Evolutionary conservation across 192 early-diverging fungal species (phyloP), one percentile per base, ranked within the genome.

Genomic region (Coemansia sp.): DNA sequence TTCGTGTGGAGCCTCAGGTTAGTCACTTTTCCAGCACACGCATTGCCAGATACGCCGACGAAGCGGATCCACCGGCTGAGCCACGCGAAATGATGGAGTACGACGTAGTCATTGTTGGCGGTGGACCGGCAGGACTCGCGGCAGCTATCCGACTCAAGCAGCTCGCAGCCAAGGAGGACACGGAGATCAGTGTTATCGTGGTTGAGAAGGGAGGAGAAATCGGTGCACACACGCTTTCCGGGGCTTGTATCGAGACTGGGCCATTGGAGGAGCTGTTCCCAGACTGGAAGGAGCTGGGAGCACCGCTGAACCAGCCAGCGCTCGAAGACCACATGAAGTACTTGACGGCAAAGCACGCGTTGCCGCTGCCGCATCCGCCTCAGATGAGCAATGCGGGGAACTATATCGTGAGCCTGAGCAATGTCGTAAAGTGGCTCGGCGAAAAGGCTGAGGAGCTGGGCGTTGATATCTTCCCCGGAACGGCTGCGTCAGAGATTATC

Each of bases 141-240:
- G 97, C 97, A n/a, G 95, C 94, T 12, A 99, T 99, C 76, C 87
- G 92, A 20, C 66, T 99, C 43, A 93, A 92, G 82, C 97, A 99
- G 83, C 86, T 89, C 18, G 95, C 97, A 21, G 86, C 84, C 33
- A 85, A 90, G 52, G 91, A 90, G 42, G 86, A 63, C 69, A 85
- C 90, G 70, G 97, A 99, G 39, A 67, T 95, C 61, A 88, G 90
- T 37, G 97, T 99, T 1, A 86, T 97, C 25, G 71, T 99, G 0
- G 75, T 99, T 9, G 97, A 99, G 73, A 99, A 99, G 85, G 97
- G 90, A 28, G 85, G 86, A 21, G 95, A 99, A 77, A 82, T 99
- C 34, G 97, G 95, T 28, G 90, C 95, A 16, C 97, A 99, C 76
- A 99, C 88, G 38, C 83, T 99, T 10, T 96, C 94, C 41, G 97